Base-by-base conservation (phyloP, 2,329 filamentous ascomycete species). In the Beauveria bassiana region DNA sequence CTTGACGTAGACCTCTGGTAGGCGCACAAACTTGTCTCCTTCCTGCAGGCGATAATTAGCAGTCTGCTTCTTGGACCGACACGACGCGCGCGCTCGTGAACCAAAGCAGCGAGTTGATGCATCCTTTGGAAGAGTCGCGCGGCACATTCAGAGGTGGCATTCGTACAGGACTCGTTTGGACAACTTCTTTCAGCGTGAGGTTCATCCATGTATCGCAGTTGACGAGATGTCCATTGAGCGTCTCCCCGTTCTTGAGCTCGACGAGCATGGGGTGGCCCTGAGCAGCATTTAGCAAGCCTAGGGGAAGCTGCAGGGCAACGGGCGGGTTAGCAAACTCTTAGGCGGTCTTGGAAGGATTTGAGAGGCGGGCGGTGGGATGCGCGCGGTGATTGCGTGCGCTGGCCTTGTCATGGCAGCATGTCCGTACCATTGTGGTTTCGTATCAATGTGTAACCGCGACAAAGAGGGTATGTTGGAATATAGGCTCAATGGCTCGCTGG, bases 181-280 rank as follows among this genome's bases (percentile, higher is more conserved):
- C 91, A 24, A 99, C 96, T 75, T 98, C 95, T 76, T 95, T 96
- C 67, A 99, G 78, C 2, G 93, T 98, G 68, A 99, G 80, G 78
- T 99, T 99, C 95, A 99, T 99, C 92, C 95, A 99, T 54, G 93
- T 99, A 75, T 99, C 95, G 86, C 93, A 99, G 75, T 89, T 91
- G 74, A 97, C 89, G 63, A 99, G 81, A 72, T 97, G 92, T 65
- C 95, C 95, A 78, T 98, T 99, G 64, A 99, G 84, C 0, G 95
- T 98, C 77, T 99, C 93, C 78, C 93, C 93, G 72, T 93, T 96
- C 82, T 97, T 97, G 67, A 97, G 88, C 80, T 97, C 93, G 67
- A 97, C 93, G 62, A 96, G 88, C 89, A 97, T 98, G 4, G 95
- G 93, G 74, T 97, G 91, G 82, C 95, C 95, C 81, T 97, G 93